Conservation (phyloP, 164 flowering plant genomes). For the Magnolia sinica region DNA sequence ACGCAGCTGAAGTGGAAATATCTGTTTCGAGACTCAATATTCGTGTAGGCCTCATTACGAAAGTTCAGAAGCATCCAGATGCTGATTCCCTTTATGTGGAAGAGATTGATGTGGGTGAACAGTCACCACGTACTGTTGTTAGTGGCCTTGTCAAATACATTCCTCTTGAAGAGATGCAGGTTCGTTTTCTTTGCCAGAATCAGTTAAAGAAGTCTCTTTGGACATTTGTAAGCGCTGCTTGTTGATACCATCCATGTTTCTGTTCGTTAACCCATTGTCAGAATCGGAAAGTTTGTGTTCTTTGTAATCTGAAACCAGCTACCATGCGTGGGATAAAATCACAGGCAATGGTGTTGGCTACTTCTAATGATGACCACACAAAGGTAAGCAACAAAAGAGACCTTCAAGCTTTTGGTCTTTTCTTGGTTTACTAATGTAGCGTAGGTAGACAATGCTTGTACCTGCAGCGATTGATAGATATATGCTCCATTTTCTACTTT, state of each 20-base stretch:
- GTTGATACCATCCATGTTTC: background rate
- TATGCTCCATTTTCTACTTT: no score
- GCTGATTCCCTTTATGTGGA: conserved; percentile 95
- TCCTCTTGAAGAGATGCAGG: conserved; percentile 95
- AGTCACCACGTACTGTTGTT: conserved; percentile 71
- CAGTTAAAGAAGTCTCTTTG: background rate
- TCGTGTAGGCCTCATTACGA: conserved; percentile 85
- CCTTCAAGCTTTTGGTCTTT: background rate
- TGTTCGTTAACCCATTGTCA: conserved; percentile 23
- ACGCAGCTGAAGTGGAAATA: conserved; percentile 51
- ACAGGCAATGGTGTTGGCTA: conserved; percentile 95
- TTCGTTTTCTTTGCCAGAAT: conserved; percentile 15
- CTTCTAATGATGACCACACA: conserved; percentile 61
- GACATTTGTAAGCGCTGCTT: background rate
- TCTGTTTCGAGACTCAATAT: conserved; percentile 80
- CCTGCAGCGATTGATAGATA: no score
- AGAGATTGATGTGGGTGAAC: conserved; percentile 94
- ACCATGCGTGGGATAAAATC: conserved; percentile 91
- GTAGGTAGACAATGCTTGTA: no score
- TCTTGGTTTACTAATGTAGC: background rate
- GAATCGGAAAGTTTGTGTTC: conserved; percentile 93
- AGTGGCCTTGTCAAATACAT: conserved; percentile 95
- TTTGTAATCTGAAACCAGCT: conserved; percentile 95
- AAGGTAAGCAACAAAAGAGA: conserved; percentile 41
- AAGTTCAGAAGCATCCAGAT: conserved; percentile 87